phyloP scores from a whole-genome alignment of 2,329 filamentous ascomycete species.

The Venturia effusa region DNA sequence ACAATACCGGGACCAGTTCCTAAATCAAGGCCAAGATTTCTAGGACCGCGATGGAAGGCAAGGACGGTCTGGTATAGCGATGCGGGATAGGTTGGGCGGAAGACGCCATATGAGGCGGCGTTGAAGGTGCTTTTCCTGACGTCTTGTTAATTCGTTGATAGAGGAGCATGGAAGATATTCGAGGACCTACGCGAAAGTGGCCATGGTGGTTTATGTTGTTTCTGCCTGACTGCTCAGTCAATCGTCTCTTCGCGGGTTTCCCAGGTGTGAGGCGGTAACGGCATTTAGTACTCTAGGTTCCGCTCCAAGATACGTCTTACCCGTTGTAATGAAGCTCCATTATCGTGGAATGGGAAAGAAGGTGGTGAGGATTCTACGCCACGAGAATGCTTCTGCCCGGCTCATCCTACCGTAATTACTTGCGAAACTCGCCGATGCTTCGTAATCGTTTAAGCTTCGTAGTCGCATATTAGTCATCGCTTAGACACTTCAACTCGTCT shows the following conservation, averaged over 20 bases:
- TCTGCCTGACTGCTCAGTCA: neutral
- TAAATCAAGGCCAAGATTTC: conserved; percentile 41
- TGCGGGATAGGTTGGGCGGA: conserved; percentile 48
- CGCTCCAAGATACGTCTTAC: no score
- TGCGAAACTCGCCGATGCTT: no score
- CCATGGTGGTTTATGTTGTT: neutral
- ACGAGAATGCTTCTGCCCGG: no score
- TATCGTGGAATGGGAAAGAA: no score
- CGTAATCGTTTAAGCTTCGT: no score
- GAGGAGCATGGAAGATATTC: neutral
- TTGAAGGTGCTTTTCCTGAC: conserved; percentile 32
- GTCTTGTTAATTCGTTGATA: neutral
- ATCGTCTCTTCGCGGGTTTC: neutral
- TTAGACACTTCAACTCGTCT: no score
- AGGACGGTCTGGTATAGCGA: conserved; percentile 45
- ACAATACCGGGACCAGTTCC: conserved; percentile 53
- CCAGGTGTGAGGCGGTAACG: neutral
- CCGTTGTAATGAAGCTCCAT: no score
- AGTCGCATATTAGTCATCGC: no score
- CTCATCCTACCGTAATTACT: no score
- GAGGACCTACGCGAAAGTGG: conserved; percentile 5
- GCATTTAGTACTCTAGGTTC: neutral
- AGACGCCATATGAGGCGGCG: conserved; percentile 46
- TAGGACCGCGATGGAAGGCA: conserved; percentile 38
- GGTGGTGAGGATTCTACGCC: no score